Evolutionary conservation across 345 rosid genomes (phyloP).

Genomic region (Populus ilicifolia): DNA sequence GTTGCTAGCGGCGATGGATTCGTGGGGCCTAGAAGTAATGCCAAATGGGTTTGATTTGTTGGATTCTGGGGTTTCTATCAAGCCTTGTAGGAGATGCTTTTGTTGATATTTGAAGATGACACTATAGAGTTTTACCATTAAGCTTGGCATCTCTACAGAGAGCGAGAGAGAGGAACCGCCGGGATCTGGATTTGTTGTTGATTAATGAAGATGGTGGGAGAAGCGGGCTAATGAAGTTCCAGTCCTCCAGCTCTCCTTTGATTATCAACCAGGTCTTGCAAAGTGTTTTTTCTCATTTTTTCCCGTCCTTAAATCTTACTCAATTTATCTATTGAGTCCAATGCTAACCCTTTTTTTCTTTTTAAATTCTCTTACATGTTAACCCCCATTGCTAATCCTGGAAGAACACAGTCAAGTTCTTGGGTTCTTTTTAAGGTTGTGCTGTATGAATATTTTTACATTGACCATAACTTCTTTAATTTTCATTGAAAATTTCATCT

Average conservation of each 20-base stretch:
- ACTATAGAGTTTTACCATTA: slow-evolving; percentile 53
- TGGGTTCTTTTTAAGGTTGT: no score
- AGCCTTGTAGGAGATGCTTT: slow-evolving; percentile 47
- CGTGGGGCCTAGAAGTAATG: slow-evolving; percentile 51
- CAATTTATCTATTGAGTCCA: background rate
- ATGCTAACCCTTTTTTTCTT: no score
- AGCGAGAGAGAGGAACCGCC: background rate
- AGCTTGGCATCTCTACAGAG: slow-evolving; percentile 47
- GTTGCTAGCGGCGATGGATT: slow-evolving; percentile 41
- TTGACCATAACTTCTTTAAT: no score
- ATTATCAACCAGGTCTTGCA: background rate
- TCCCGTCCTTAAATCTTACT: background rate
- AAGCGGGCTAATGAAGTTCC: background rate
- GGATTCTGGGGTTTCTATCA: slow-evolving; percentile 29
- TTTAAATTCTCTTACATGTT: no score
- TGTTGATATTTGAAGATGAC: slow-evolving; percentile 57
- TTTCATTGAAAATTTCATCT: no score
- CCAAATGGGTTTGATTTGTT: slow-evolving; percentile 37
- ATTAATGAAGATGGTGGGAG: background rate
- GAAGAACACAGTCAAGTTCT: no score
- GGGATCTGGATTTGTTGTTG: background rate
- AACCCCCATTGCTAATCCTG: no score
- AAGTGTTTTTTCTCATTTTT: background rate
- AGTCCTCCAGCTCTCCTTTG: background rate
- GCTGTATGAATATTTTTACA: no score